Percentiles rank a stretch among this genome's conserved stretches.
phyloP scores from a whole-genome alignment of 257 asterid species.

The Gentiana dahurica region DNA sequence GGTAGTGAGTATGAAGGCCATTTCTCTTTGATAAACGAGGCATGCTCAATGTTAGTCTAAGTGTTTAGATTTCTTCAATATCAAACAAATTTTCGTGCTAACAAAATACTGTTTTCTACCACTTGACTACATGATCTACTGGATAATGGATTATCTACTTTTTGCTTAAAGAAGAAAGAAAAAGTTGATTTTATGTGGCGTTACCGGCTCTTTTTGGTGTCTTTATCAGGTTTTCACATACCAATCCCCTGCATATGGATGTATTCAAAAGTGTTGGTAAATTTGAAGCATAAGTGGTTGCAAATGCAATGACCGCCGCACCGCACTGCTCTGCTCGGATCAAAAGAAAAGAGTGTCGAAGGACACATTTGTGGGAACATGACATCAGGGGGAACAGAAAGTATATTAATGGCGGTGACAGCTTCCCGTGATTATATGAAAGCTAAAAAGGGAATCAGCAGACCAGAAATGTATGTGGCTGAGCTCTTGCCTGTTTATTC shows the following conservation, averaged over 20 bases:
- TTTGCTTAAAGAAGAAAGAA: no score
- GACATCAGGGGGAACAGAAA: conserved; percentile 99
- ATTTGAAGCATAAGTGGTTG: conserved; percentile 90
- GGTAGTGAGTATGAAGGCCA: conserved; percentile 92
- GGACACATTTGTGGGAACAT: conserved; percentile 94
- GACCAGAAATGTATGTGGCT: conserved; percentile 76
- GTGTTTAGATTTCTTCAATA: conserved; percentile 2
- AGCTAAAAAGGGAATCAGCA: conserved; percentile 67
- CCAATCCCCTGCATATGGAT: conserved; percentile 91
- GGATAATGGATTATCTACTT: no score
- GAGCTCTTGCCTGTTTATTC: not conserved
- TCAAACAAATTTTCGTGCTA: not conserved
- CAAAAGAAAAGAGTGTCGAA: conserved; percentile 69
- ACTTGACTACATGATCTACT: not conserved
- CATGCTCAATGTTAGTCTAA: conserved; percentile 78
- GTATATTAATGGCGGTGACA: conserved; percentile 84
- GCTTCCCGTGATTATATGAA: conserved; percentile 92
- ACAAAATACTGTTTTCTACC: not conserved
- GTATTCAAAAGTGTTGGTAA: conserved; percentile 87
- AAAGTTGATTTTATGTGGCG: no score
- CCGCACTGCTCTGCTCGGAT: conserved; percentile 63
- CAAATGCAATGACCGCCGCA: conserved; percentile 44
- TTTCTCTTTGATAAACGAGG: conserved; percentile 86
- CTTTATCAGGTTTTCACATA: conserved; percentile 84
- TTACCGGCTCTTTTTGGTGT: not conserved